Evolutionary conservation across 1,284 basidiomycete genomes (phyloP).

Genomic region (Sutorius eximius): DNA sequence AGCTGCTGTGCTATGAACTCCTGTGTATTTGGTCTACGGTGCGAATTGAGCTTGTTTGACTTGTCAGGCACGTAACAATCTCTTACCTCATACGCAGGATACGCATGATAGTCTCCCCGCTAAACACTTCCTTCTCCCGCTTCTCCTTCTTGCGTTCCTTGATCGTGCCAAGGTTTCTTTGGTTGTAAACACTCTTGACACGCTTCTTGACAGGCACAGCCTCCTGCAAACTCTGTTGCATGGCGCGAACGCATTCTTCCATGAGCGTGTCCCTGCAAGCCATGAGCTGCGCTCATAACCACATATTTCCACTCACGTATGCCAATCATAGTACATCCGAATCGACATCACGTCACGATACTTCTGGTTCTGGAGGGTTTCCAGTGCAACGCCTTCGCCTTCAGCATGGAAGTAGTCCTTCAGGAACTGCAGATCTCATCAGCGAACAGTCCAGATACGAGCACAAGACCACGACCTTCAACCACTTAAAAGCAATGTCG

Average conservation of each 20-base stretch:
- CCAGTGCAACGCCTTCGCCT: slow-evolving; percentile 88
- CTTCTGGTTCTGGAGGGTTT: slow-evolving; percentile 92
- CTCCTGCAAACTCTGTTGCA: slow-evolving; percentile 77
- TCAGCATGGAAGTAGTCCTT: slow-evolving; percentile 94
- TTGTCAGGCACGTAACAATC: neutral
- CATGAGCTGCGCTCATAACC: slow-evolving; percentile 7
- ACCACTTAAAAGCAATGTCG: slow-evolving; percentile 97
- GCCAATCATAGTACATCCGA: slow-evolving; percentile 92
- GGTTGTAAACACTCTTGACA: slow-evolving; percentile 86
- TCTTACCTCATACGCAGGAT: slow-evolving; percentile 90
- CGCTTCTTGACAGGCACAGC: slow-evolving; percentile 81
- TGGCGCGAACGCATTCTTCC: slow-evolving; percentile 95
- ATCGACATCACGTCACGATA: slow-evolving; percentile 92
- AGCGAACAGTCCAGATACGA: neutral
- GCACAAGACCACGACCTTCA: slow-evolving; percentile 59
- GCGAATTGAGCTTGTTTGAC: slow-evolving; percentile 1
- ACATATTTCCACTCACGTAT: slow-evolving; percentile 56
- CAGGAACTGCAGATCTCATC: slow-evolving; percentile 62
- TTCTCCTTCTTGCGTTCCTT: slow-evolving; percentile 92
- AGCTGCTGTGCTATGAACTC: slow-evolving; percentile 91
- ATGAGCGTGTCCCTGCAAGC: slow-evolving; percentile 76
- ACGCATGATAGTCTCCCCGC: slow-evolving; percentile 87
- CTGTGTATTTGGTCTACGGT: slow-evolving; percentile 64
- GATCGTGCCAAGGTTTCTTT: slow-evolving; percentile 95
- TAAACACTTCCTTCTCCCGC: slow-evolving; percentile 66